A percentile compares a stretch with the other conserved stretches of the same genome.
These are phyloP conservation scores for Lactifluus echinatus DNA, from an alignment of 768 basidiomycete species.

Conservation along the genomic window DNA sequence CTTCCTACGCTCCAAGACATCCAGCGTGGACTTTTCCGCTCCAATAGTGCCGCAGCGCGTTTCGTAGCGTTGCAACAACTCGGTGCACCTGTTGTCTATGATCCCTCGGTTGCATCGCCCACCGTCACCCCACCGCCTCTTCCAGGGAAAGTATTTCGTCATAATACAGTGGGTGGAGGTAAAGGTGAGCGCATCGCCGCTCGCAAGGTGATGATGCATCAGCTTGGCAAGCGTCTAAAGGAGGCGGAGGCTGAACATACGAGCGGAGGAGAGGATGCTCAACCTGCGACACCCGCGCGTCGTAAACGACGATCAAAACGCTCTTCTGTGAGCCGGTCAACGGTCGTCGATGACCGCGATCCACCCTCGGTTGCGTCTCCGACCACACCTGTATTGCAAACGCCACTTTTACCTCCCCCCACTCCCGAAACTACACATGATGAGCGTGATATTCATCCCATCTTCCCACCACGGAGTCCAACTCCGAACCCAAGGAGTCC, in stretches of 20 bases:
- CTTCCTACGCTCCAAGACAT: conserved; percentile 73
- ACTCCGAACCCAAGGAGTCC: conserved; percentile 17
- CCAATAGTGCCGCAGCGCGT: conserved; percentile 81
- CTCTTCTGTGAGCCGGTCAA: conserved; percentile 16
- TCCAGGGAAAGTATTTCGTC: conserved; percentile 40
- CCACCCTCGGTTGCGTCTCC: conserved; percentile 22
- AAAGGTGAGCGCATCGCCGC: conserved; percentile 73
- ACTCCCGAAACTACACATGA: conserved; percentile 14
- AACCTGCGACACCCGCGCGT: conserved; percentile 9
- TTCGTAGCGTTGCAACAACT: conserved; percentile 78
- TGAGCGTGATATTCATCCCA: not conserved
- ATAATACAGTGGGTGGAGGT: conserved; percentile 75
- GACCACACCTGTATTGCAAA: conserved; percentile 18
- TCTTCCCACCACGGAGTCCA: conserved; percentile 9
- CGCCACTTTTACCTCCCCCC: conserved; percentile 10
- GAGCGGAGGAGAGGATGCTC: conserved; percentile 48
- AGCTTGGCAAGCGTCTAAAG: conserved; percentile 48
- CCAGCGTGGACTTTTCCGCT: conserved; percentile 69
- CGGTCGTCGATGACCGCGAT: conserved; percentile 28
- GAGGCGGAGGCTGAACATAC: conserved; percentile 57
- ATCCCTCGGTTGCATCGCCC: conserved; percentile 44
- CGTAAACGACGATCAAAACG: conserved; percentile 19
- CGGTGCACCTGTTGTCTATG: conserved; percentile 61
- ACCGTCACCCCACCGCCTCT: conserved; percentile 39
- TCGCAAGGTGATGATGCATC: conserved; percentile 55